A percentile compares a stretch with the other conserved stretches of the same genome.
These are phyloP conservation scores for Pythium phragmitis DNA, from an alignment of 352 stramenopile genomes.

Conservation along the genomic window DNA sequence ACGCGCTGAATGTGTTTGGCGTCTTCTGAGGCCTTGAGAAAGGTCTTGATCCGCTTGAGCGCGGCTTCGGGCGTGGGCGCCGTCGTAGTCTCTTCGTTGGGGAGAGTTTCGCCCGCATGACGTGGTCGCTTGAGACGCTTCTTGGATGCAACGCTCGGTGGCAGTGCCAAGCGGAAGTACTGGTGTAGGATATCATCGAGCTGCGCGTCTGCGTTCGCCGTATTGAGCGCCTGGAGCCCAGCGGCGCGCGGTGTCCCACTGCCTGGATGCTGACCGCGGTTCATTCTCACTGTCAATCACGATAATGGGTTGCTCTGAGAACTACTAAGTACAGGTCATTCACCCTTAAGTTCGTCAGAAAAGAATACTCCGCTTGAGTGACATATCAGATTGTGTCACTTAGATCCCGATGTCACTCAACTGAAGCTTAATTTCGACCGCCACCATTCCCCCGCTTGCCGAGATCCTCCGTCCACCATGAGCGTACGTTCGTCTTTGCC, in stretches of 20 bases:
- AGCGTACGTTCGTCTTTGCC: slow-evolving; percentile 24
- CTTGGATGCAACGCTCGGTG: neutral
- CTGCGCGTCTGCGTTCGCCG: slow-evolving; percentile 11
- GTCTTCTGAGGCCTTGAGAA: slow-evolving; percentile 21
- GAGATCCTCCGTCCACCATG: slow-evolving; percentile 17
- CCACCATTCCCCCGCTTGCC: neutral
- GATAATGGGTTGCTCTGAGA: neutral
- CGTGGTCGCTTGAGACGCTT: slow-evolving; percentile 12
- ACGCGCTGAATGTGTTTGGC: slow-evolving; percentile 22
- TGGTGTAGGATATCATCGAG: slow-evolving; percentile 22
- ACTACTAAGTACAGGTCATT: neutral
- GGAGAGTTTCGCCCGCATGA: neutral
- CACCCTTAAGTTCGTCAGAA: neutral
- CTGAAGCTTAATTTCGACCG: neutral
- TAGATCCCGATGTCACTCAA: neutral
- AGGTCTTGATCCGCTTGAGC: slow-evolving; percentile 17
- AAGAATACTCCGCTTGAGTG: neutral
- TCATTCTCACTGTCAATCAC: neutral
- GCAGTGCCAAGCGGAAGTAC: slow-evolving; percentile 23
- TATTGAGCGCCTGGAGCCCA: slow-evolving; percentile 18
- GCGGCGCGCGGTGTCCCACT: neutral
- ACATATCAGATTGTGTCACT: neutral
- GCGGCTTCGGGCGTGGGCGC: slow-evolving; percentile 9
- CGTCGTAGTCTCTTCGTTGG: neutral
- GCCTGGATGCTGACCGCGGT: neutral